Evolutionary conservation across 306 rosid species (phyloP), one percentile per base, ranked within the genome.

Genomic region (Gillenia trifoliata): DNA sequence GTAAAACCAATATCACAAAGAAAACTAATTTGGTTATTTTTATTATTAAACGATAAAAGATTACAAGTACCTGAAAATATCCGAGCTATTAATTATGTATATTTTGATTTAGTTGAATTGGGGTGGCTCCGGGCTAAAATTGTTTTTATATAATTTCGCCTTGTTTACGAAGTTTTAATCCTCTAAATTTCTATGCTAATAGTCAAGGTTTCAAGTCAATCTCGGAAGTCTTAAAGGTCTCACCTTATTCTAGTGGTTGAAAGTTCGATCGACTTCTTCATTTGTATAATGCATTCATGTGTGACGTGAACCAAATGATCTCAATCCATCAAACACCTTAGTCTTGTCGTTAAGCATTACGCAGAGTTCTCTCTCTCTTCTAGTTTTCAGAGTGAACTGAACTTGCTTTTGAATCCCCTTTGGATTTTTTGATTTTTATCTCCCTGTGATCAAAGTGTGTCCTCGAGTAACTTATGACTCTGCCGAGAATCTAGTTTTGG

Each of bases 401-500:
- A 49, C 75, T 59, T 55, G 56, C n/a, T 50, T 29, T 67, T 43
- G 55, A 81, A 78, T 11, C 33, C 69, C 61, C 66, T 23, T 68
- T 75, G 61, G 40, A 66, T 71, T 64, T 16, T 33, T 69, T 71
- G 15, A 47, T 40, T 45, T 54, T 73, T 23, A 23, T 61, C 65
- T 45, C 75, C 62, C 64, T 47, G 43, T 19, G 16, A n/a, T 45
- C 29, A 72, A 49, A 59, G 64, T 75, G 26, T 74, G 75, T 75
- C 75, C 59, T 61, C 64, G 68, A 84, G 82, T 66, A 36, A 74
- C 73, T n/a, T 72, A 19, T 56, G 52, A 64, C n/a, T 75, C 60
- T 69, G 40, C 60, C 23, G 49, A 59, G 76, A 65, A 54, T 47
- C 78, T 73, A 77, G 77, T 86, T 73, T 82, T 80, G 78, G 73